Percentiles rank a stretch among this genome's conserved stretches.
Evolutionary conservation across 2,329 filamentous ascomycete species (phyloP).

Genomic region (Epichloe elymi): DNA sequence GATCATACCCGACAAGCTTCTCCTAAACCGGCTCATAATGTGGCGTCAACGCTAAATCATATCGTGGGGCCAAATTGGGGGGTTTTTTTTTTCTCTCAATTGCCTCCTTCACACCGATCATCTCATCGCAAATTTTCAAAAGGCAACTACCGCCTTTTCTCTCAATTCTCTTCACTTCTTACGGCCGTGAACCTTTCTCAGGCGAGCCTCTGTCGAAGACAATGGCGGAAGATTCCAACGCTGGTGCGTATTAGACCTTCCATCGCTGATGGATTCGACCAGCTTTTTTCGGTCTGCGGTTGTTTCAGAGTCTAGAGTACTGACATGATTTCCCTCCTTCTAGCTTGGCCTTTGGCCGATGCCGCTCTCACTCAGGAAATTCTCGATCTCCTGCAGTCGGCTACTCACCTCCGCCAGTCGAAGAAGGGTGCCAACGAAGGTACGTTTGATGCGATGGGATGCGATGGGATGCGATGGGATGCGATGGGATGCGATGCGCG

Average conservation of each 20-base stretch:
- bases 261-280: neutral
- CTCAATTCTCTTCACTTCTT: conserved; percentile 1
- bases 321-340: conserved; percentile 1
- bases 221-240: conserved; percentile 16
- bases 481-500: neutral
- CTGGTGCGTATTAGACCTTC: conserved; percentile 8
- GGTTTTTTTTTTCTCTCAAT: conserved; percentile 2
- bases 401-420: conserved; percentile 54
- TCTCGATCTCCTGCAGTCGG: conserved; percentile 66
- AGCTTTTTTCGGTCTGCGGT: neutral
- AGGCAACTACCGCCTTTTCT: conserved; percentile 1
- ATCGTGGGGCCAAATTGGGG: neutral
- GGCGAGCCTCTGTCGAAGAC: conserved; percentile 16
- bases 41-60: neutral
- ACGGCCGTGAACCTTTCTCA: conserved; percentile 44
- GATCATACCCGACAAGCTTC: neutral
- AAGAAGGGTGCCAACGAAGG: conserved; percentile 82
- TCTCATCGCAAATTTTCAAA: conserved; percentile 4
- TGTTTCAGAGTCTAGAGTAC: neutral
- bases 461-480: no score
- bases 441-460: conserved; percentile 12
- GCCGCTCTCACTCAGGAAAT: conserved; percentile 66
- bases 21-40: neutral
- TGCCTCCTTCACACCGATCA: neutral
- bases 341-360: conserved; percentile 62